Evolutionary conservation across 257 asterid genomes (phyloP), one percentile per base, ranked within the genome.

Genomic region (Primulina eburnea): DNA sequence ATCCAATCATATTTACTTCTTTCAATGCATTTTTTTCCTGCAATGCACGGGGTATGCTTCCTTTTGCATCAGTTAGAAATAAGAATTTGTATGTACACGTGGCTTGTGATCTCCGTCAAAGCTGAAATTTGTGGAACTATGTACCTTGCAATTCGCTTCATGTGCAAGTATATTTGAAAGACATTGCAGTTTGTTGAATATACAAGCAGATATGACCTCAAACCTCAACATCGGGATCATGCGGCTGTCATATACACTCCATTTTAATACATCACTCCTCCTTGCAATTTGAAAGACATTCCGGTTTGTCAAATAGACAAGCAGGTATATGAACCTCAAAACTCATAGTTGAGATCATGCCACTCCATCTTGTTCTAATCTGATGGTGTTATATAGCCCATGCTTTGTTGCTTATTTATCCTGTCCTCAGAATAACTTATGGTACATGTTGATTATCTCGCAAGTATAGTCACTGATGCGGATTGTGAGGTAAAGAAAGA

Each of bases 31-130:
- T 24, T 24, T 21, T 24, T 24, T 24, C 4, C 16, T 47, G 30
- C 30, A 58, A 59, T 67, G 72, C 52, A 66, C 34, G 65, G 52
- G 73, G 80, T 55, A 26, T 10, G 64, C 72, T 60, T 34, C 79
- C 14, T 21, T 28, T 6, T 37, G 37, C 53, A 40, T 69, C 67
- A 62, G 52, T 62, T 9, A 30, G 32, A 32, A 16, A 4, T 47
- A 14, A 47, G 2, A 47, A 47, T 28, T 30, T 20, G 64, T 59
- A 59, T 20, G 69, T 26, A 21, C 29, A 38, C 20, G 30, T 53
- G 28, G 24, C 11, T 40, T 76, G 33, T 62, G 70, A 71, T 26
- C 16, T 56, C 35, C 8, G 26, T 35, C 14, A 60, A 69, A 30
- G 72, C 73, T 59, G 73, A 35, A 70, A 29, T 59, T 6, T 33